Conservation (phyloP, 805 yeast species). For the Priceomyces castillae region DNA sequence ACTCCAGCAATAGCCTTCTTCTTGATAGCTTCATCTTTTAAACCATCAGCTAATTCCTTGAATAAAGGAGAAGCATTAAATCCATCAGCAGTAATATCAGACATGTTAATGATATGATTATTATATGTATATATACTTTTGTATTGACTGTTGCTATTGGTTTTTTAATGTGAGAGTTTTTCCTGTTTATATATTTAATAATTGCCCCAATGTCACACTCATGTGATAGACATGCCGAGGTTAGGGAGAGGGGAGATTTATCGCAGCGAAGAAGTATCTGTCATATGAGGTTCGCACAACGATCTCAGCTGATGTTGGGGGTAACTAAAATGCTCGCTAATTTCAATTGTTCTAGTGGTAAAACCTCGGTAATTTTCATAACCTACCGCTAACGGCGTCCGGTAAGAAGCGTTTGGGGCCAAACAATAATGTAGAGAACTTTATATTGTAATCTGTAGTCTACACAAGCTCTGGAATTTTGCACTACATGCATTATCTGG, state of each 20-base stretch:
- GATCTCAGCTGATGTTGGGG: too few relatives aligned
- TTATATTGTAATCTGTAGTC: too few relatives aligned
- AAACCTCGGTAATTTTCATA: too few relatives aligned
- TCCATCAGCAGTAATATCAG: conserved; percentile 33
- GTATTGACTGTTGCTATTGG: too few relatives aligned
- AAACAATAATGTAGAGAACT: too few relatives aligned
- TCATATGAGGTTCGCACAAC: not conserved
- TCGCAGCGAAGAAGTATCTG: too few relatives aligned
- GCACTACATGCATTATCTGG: too few relatives aligned
- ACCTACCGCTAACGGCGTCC: too few relatives aligned
- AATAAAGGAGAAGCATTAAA: conserved; percentile 44
- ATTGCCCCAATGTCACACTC: not conserved
- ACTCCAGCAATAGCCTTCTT: conserved; percentile 47
- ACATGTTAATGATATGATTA: conserved; percentile 14
- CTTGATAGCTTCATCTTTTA: conserved; percentile 32
- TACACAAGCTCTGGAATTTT: too few relatives aligned
- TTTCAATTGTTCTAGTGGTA: too few relatives aligned
- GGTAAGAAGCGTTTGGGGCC: too few relatives aligned
- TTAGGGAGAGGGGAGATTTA: conserved; percentile 1
- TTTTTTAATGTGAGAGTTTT: not conserved
- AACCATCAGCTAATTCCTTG: conserved; percentile 37
- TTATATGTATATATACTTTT: not conserved
- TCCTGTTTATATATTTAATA: not conserved
- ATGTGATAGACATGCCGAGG: conserved; percentile 3
- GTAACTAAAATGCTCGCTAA: too few relatives aligned